Evolutionary conservation across 2,329 filamentous ascomycete genomes (phyloP).

Genomic region (Graphium sp.): DNA sequence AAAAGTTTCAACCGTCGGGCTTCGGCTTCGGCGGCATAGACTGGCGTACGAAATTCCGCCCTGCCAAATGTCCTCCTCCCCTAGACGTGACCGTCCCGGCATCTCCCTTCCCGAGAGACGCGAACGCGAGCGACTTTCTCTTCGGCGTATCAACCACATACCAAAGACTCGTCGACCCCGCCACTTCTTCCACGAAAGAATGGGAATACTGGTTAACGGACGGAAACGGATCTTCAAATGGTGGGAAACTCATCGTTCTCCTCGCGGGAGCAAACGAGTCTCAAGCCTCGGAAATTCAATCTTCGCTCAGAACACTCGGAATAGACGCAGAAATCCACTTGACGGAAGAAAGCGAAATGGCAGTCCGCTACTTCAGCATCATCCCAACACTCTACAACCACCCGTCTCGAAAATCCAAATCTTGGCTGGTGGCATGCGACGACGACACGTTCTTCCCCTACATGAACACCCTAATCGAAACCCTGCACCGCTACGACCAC

Average conservation of each 20-base stretch:
- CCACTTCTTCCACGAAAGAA: slow-evolving; percentile 37
- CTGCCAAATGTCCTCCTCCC: slow-evolving; percentile 27
- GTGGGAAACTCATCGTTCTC: slow-evolving; percentile 15
- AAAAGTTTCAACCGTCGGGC: slow-evolving; percentile 26
- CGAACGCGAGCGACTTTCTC: slow-evolving; percentile 38
- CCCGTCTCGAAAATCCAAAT: slow-evolving; percentile 22
- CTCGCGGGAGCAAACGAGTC: slow-evolving; percentile 9
- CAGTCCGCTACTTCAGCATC: slow-evolving; percentile 35
- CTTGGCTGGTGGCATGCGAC: slow-evolving; percentile 40
- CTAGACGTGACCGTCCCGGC: slow-evolving; percentile 31
- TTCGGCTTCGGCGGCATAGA: slow-evolving; percentile 31
- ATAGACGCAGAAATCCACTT: slow-evolving; percentile 41
- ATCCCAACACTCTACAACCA: slow-evolving; percentile 38
- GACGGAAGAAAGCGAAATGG: slow-evolving; percentile 37
- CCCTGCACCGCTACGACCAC: slow-evolving; percentile 28
- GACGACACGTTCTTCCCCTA: slow-evolving; percentile 48
- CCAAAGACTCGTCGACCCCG: slow-evolving; percentile 28
- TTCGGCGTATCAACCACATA: slow-evolving; percentile 40
- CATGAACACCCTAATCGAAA: slow-evolving; percentile 29
- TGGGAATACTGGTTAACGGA: slow-evolving; percentile 46
- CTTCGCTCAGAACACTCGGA: slow-evolving; percentile 25
- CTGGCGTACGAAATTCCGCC: slow-evolving; percentile 20
- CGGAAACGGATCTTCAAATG: slow-evolving; percentile 24
- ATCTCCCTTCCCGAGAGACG: slow-evolving; percentile 30
- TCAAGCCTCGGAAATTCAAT: not conserved